These are phyloP conservation scores for Cyclotella distinguenda DNA, from an alignment of 108 stramenopile genomes.

Conservation along the genomic window DNA sequence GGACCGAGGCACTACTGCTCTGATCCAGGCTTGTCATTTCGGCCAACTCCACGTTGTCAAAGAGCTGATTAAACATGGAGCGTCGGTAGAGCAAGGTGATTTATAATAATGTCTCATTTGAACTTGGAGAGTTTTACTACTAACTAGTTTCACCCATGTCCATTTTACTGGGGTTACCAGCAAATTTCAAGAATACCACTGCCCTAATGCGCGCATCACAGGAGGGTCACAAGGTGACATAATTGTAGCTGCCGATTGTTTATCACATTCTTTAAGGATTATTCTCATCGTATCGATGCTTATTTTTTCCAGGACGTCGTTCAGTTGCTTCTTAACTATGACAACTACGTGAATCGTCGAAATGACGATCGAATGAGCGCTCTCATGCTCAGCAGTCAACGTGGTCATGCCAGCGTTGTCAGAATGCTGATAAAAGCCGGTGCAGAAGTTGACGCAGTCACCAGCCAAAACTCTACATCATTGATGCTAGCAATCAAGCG, in stretches of 20 bases:
- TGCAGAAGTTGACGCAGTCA: conserved; percentile 63
- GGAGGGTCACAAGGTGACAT: conserved; percentile 67
- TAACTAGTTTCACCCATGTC: too few relatives aligned
- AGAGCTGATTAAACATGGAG: conserved; percentile 55
- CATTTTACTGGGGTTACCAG: too few relatives aligned
- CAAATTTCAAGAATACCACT: conserved; percentile 85
- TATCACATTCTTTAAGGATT: background rate
- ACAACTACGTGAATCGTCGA: conserved; percentile 70
- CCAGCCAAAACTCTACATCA: conserved; percentile 77
- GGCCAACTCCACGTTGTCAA: conserved; percentile 65
- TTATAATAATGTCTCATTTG: too few relatives aligned
- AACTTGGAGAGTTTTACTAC: too few relatives aligned
- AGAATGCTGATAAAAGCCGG: conserved; percentile 60
- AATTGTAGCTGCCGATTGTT: background rate
- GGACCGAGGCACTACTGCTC: conserved; percentile 67
- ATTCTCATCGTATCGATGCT: background rate
- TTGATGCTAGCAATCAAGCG: conserved; percentile 87
- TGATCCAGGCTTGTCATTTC: conserved; percentile 85
- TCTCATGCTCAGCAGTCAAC: conserved; percentile 85
- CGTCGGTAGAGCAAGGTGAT: conserved; percentile 64
- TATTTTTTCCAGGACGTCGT: conserved; percentile 27
- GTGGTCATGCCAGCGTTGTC: conserved; percentile 78
- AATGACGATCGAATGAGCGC: conserved; percentile 84
- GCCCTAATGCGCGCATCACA: conserved; percentile 86
- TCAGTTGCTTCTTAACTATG: conserved; percentile 36